Evolutionary conservation across 352 stramenopile genomes (phyloP).

Genomic region (Globisporangium alternatum): DNA sequence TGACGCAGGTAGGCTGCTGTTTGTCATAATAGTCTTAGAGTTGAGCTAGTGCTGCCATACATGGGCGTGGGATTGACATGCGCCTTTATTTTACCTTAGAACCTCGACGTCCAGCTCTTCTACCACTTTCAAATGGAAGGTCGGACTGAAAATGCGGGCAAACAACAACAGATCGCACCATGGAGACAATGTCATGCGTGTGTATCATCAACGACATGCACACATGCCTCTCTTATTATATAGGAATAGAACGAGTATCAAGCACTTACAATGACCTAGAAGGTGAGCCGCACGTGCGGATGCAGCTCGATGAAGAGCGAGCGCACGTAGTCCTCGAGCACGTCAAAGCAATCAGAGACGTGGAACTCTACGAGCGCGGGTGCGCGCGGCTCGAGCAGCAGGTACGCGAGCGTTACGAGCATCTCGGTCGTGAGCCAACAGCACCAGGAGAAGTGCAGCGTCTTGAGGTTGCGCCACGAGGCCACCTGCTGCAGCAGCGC

Average conservation of each 20-base stretch:
- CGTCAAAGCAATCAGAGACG: conserved; percentile 72
- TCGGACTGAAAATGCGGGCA: too few species aligned
- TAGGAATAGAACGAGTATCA: background rate
- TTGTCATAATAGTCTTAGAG: background rate
- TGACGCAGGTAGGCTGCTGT: conserved; percentile 22
- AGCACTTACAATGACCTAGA: conserved; percentile 9
- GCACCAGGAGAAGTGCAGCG: conserved; percentile 77
- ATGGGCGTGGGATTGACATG: too few species aligned
- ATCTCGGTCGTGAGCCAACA: conserved; percentile 78
- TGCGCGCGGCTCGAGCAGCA: conserved; percentile 50
- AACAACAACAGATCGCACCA: too few species aligned
- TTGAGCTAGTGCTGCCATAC: background rate
- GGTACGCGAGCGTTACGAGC: conserved; percentile 67
- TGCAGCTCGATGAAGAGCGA: conserved; percentile 61
- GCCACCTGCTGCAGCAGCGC: conserved; percentile 50
- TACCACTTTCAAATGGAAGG: too few species aligned
- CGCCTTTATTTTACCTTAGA: too few species aligned
- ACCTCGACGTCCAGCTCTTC: too few species aligned
- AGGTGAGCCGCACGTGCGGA: conserved; percentile 35
- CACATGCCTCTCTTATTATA: background rate
- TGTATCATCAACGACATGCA: background rate
- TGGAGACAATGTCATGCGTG: too few species aligned
- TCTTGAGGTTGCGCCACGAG: conserved; percentile 53
- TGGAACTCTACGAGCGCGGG: conserved; percentile 46
- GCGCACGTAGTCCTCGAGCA: conserved; percentile 69